Evolutionary conservation across 805 yeast genomes (phyloP), one percentile per base, ranked within the genome.

Genomic region (Saccharomycopsis babjevae): DNA sequence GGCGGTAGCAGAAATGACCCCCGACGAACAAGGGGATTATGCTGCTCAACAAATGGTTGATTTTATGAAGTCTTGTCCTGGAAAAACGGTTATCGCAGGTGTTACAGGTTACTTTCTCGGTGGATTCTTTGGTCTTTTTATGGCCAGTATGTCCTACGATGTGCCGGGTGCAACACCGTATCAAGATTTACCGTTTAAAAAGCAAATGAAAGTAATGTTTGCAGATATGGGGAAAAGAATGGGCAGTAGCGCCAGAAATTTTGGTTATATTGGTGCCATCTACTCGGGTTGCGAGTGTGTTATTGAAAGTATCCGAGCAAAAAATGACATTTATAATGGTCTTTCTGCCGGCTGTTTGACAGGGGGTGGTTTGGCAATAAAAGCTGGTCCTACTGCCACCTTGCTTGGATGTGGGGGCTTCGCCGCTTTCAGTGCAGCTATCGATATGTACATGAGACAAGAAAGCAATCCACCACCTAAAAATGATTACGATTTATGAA

Each of bases 371-470:
- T 79, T 94, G 58, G 96, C 97, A 1, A 80, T 88, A 67, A 89
- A 88, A 70, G 83, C 94, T 56, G 99, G 99, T 0, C 99, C 99
- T 0, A 91, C 86, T 68, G 96, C 96, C 34, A 94, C 97, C 0
- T 68, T 84, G 30, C 71, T 92, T 62, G 99, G 99, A 0, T 94
- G 98, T 78, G 97, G 96, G 32, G 99, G 97, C 8, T 94, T 94
- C 76, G 97, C 98, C 1, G 96, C 94, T 7, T 94, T 94, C 72
- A 86, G 96, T 60, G 85, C 90, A 3, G 96, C 96, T 6, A 75
- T 92, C 62, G 97, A 92, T 70, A 71, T 88, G 66, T 92, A 92
- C 68, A 80, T 92, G 86, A 82, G 92, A 67, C 83, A 88, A 67
- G 97, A 91, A 66, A 80, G 85, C 70, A 84, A 85, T 3, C 81